These are phyloP conservation scores for Encephalitozoon romaleae DNA, from an alignment of 371 early-diverging fungal species.

Conservation along the genomic window DNA sequence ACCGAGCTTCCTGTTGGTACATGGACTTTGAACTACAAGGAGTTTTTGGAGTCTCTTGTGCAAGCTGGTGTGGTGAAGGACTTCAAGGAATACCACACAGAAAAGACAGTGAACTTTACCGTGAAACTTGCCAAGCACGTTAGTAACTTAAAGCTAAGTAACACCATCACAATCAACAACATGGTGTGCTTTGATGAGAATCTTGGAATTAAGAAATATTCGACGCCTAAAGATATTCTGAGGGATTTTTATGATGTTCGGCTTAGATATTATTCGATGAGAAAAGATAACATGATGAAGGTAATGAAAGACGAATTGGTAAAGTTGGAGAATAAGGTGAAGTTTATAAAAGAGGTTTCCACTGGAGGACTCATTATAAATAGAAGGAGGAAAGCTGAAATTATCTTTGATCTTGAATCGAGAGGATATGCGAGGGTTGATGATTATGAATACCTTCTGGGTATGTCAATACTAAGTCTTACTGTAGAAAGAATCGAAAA, in stretches of 20 bases:
- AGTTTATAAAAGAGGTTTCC: slow-evolving; percentile 83
- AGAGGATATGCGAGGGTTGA: slow-evolving; percentile 66
- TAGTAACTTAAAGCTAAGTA: slow-evolving; percentile 71
- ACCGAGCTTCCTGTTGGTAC: slow-evolving; percentile 82
- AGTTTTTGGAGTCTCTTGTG: slow-evolving; percentile 69
- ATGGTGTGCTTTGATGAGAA: slow-evolving; percentile 89
- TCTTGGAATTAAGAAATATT: slow-evolving; percentile 77
- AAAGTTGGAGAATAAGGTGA: slow-evolving; percentile 75
- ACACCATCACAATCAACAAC: slow-evolving; percentile 70
- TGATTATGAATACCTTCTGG: slow-evolving; percentile 79
- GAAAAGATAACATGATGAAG: slow-evolving; percentile 75
- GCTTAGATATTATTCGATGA: slow-evolving; percentile 71
- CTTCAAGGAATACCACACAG: slow-evolving; percentile 62
- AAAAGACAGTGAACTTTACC: slow-evolving; percentile 69
- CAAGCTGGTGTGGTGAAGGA: slow-evolving; percentile 65
- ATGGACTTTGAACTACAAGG: slow-evolving; percentile 90
- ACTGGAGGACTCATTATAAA: slow-evolving; percentile 70
- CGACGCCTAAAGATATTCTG: slow-evolving; percentile 71
- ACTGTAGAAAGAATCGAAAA: slow-evolving; percentile 79
- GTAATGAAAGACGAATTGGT: slow-evolving; percentile 68
- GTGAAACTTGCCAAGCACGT: slow-evolving; percentile 67
- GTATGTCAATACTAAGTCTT: slow-evolving; percentile 80
- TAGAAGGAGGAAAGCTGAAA: slow-evolving; percentile 72
- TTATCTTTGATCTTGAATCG: slow-evolving; percentile 70
- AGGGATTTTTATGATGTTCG: slow-evolving; percentile 81